Evolutionary conservation across 1,139 yeast genomes (phyloP).

Genomic region (Meyerozyma elateridarum): DNA sequence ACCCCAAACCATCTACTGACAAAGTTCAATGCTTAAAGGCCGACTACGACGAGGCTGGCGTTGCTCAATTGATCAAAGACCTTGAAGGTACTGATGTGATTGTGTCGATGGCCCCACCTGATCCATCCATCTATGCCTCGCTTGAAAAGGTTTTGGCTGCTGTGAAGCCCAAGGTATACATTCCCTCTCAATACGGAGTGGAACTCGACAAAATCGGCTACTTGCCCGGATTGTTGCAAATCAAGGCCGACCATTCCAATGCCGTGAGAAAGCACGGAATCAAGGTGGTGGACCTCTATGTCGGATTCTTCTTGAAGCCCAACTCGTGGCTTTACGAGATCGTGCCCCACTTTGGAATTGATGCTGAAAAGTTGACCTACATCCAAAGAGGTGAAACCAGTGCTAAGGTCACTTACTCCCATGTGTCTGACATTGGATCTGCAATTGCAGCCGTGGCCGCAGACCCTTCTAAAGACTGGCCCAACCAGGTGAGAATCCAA

Average conservation of each 20-base stretch:
- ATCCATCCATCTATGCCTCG: slow-evolving; percentile 19
- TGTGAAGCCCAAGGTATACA: slow-evolving; percentile 48
- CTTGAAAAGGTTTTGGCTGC: slow-evolving; percentile 31
- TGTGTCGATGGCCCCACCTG: slow-evolving; percentile 37
- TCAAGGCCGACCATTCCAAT: slow-evolving; percentile 37
- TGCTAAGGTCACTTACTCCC: slow-evolving; percentile 25
- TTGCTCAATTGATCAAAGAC: slow-evolving; percentile 24
- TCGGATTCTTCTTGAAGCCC: slow-evolving; percentile 41
- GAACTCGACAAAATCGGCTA: slow-evolving; percentile 26
- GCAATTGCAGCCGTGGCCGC: slow-evolving; percentile 36
- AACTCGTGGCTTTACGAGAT: slow-evolving; percentile 32
- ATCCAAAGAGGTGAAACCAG: slow-evolving; percentile 41
- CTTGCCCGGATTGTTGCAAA: slow-evolving; percentile 31
- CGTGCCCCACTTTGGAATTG: slow-evolving; percentile 36
- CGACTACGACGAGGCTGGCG: slow-evolving; percentile 20
- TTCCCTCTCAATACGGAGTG: slow-evolving; percentile 62
- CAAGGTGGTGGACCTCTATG: slow-evolving; percentile 46
- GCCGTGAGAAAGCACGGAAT: slow-evolving; percentile 42
- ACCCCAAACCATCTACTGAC: slow-evolving; percentile 30
- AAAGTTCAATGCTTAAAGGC: slow-evolving; percentile 37
- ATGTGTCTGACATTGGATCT: slow-evolving; percentile 44
- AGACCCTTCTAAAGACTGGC: slow-evolving; percentile 35
- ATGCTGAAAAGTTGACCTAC: slow-evolving; percentile 28
- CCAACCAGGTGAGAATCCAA: slow-evolving; percentile 41
- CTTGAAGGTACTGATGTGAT: slow-evolving; percentile 49